Percentiles rank a stretch among this genome's conserved stretches.
Conservation (phyloP, 495 filamentous ascomycete species). For the Daldinia loculata region DNA sequence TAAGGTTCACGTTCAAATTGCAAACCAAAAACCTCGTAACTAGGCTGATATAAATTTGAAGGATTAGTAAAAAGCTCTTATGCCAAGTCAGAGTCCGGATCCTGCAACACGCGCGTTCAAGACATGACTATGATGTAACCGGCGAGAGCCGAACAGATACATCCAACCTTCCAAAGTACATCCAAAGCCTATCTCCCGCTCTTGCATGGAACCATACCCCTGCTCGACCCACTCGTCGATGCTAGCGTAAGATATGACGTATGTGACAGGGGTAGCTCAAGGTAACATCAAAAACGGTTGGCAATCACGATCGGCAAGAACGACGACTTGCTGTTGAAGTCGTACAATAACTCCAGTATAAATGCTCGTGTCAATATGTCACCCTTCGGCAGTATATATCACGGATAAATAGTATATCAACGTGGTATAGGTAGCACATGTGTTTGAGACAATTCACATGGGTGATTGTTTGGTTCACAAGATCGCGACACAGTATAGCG, state of each 20-base stretch:
- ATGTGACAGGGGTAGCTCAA: constrained; percentile 21
- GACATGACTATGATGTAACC: constrained; percentile 39
- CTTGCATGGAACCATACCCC: constrained; percentile 7
- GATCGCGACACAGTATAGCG: background rate
- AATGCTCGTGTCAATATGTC: too few species aligned
- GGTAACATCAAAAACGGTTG: constrained; percentile 9
- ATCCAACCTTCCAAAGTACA: background rate
- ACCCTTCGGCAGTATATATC: background rate
- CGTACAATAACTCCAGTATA: too few species aligned
- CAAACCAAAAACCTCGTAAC: constrained; percentile 19
- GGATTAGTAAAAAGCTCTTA: constrained; percentile 9
- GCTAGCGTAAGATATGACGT: constrained; percentile 21
- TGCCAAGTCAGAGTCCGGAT: constrained; percentile 12
- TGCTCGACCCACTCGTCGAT: constrained; percentile 2
- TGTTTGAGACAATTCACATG: background rate
- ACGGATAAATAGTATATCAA: background rate
- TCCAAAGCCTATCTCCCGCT: background rate
- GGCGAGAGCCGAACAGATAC: constrained; percentile 14
- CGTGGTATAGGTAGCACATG: background rate
- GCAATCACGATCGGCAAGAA: constrained; percentile 32
- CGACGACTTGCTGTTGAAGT: background rate
- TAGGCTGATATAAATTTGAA: constrained; percentile 15
- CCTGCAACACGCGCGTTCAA: constrained; percentile 30
- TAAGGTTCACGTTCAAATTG: constrained; percentile 18
- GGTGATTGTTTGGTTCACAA: background rate